phyloP scores from a whole-genome alignment of 805 yeast species.

The Scheffersomyces ergatensis region DNA sequence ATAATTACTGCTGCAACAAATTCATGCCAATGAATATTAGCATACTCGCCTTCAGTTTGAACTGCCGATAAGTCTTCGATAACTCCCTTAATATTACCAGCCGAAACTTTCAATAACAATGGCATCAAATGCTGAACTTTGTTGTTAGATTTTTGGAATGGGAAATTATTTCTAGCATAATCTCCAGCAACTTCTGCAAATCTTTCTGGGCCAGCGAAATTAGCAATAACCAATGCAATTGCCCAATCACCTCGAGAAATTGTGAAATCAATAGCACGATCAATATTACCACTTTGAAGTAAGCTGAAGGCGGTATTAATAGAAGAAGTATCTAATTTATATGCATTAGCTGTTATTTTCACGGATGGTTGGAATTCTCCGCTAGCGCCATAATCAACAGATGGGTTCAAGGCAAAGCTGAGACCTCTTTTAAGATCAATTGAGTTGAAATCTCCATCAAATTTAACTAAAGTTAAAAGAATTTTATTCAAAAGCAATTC shows the following conservation, averaged over 20 bases:
- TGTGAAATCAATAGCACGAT: conserved; percentile 62
- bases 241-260: conserved; percentile 71
- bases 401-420: conserved; percentile 42
- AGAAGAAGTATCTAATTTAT: conserved; percentile 38
- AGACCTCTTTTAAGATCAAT: conserved; percentile 27
- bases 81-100: conserved; percentile 58
- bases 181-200: conserved; percentile 59
- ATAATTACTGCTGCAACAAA: conserved; percentile 38
- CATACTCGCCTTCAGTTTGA: conserved; percentile 46
- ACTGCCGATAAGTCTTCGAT: conserved; percentile 47
- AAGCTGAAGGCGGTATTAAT: conserved; percentile 29
- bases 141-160: conserved; percentile 38
- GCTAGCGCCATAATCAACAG: conserved; percentile 26
- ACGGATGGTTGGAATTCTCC: not conserved
- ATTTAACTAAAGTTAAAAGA: conserved; percentile 21
- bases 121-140: conserved; percentile 48
- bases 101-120: conserved; percentile 57
- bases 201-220: conserved; percentile 58
- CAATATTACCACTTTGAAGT: conserved; percentile 62
- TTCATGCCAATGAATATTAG: conserved; percentile 50
- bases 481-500: conserved; percentile 32
- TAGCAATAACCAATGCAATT: conserved; percentile 68
- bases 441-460: conserved; percentile 28
- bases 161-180: conserved; percentile 48
- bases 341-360: conserved; percentile 34